A percentile compares a stretch with the other conserved stretches of the same genome.
phyloP scores from a whole-genome alignment of 2,329 filamentous ascomycete genomes.

The Scedosporium minutisporum region DNA sequence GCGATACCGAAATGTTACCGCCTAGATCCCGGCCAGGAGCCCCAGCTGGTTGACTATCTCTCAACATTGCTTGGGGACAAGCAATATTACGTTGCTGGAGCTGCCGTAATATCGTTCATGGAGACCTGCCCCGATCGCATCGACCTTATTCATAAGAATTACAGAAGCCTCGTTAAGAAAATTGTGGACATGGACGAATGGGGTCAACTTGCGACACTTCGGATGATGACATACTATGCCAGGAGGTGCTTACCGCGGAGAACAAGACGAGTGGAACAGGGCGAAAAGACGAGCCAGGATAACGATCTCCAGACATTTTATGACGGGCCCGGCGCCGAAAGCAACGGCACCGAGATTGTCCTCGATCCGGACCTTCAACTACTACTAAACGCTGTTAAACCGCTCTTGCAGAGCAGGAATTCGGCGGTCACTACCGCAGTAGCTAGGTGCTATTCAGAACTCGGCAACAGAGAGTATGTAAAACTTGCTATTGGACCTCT shows the following conservation, averaged over 20 bases:
- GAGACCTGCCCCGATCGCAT: conserved; percentile 82
- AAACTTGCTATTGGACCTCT: conserved; percentile 70
- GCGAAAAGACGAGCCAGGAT: conserved; percentile 17
- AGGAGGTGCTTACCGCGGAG: conserved; percentile 76
- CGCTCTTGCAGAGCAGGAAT: conserved; percentile 87
- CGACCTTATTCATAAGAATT: conserved; percentile 85
- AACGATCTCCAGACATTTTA: conserved; percentile 66
- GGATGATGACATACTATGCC: conserved; percentile 74
- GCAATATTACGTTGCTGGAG: conserved; percentile 94
- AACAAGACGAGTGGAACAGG: conserved; percentile 38
- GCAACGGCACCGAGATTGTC: conserved; percentile 39
- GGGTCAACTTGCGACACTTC: conserved; percentile 78
- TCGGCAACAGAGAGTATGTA: conserved; percentile 72
- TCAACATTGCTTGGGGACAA: conserved; percentile 72
- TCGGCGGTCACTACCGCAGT: conserved; percentile 87
- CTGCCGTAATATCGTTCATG: conserved; percentile 80
- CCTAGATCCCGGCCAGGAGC: conserved; percentile 75
- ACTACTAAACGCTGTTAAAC: conserved; percentile 67
- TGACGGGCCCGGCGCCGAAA: conserved; percentile 39
- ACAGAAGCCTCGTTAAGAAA: conserved; percentile 75
- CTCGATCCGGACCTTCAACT: conserved; percentile 77
- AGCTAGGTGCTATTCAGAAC: conserved; percentile 71
- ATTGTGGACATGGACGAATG: conserved; percentile 99
- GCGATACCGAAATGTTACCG: conserved; percentile 94
- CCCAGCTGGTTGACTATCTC: conserved; percentile 77